Percentiles rank a stretch among this genome's conserved stretches.
These are phyloP conservation scores for Camellia granthamiana DNA, from an alignment of 148 eudicot genomes.

Conservation along the genomic window DNA sequence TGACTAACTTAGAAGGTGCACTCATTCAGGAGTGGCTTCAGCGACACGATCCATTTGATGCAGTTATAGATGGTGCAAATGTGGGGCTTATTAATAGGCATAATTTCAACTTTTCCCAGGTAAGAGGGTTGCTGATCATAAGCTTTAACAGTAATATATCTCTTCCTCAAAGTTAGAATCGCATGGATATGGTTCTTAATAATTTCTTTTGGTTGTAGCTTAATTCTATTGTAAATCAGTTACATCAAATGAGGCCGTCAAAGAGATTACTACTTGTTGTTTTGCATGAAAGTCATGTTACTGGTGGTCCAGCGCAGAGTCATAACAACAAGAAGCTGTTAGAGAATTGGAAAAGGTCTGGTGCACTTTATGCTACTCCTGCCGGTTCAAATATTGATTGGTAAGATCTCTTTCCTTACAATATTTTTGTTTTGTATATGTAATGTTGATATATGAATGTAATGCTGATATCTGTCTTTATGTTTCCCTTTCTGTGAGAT, in stretches of 20 bases:
- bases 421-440: background rate
- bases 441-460: background rate
- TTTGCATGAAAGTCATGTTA: conserved; percentile 60
- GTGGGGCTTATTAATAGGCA: conserved; percentile 46
- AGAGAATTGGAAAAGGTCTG: conserved; percentile 57
- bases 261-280: conserved; percentile 71
- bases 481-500: background rate
- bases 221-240: conserved; percentile 47
- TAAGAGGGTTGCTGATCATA: conserved; percentile 11
- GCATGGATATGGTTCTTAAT: background rate
- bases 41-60: conserved; percentile 86
- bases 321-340: conserved; percentile 54
- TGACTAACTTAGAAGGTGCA: conserved; percentile 26
- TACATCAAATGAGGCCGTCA: conserved; percentile 56
- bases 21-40: conserved; percentile 70
- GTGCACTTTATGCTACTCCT: conserved; percentile 76
- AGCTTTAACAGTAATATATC: background rate
- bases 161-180: background rate
- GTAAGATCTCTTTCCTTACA: conserved; percentile 26
- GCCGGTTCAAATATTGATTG: conserved; percentile 21
- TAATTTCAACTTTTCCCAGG: conserved; percentile 53
- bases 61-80: conserved; percentile 88
- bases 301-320: conserved; percentile 53
- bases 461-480: no score
- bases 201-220: conserved; percentile 37